Conservation (phyloP, 176 grass and related monocot species). For the Sorghum bicolor region DNA sequence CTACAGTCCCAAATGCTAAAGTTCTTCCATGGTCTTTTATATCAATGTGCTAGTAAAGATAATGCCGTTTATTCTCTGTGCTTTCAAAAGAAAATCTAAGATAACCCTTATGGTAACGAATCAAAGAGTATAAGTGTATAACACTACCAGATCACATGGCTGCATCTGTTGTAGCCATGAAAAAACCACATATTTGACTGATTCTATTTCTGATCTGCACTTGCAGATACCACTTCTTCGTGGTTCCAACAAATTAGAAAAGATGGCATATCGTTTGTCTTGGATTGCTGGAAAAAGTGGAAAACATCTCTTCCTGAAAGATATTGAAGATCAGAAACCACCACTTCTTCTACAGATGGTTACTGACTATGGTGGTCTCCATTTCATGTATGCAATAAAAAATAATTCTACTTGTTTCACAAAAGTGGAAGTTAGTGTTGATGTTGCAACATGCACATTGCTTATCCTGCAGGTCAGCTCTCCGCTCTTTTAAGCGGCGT, state of each 20-base stretch:
- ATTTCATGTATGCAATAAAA: conserved; percentile 67
- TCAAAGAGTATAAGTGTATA: not conserved
- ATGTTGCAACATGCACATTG: conserved; percentile 26
- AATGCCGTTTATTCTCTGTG: not conserved
- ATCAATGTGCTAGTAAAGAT: not conserved
- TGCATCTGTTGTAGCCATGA: not conserved
- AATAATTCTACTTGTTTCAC: conserved; percentile 14
- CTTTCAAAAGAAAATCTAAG: not conserved
- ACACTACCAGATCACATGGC: not conserved
- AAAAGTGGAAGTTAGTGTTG: not conserved
- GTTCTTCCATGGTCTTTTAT: not conserved
- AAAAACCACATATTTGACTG: not conserved
- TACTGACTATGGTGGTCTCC: conserved; percentile 56
- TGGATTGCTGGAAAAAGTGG: conserved; percentile 80
- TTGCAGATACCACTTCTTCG: conserved; percentile 72
- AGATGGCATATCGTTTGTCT: conserved; percentile 63
- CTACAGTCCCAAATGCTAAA: not conserved
- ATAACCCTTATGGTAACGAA: not conserved
- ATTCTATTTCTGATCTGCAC: conserved; percentile 20
- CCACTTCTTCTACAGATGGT: conserved; percentile 93
- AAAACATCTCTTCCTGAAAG: conserved; percentile 84
- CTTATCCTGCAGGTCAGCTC: conserved; percentile 71
- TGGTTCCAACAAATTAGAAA: conserved; percentile 69
- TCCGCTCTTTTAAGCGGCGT: conserved; percentile 71
- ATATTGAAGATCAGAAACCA: conserved; percentile 69